Conservation (phyloP, 1,139 yeast species). For the Candida labiduridarum region DNA sequence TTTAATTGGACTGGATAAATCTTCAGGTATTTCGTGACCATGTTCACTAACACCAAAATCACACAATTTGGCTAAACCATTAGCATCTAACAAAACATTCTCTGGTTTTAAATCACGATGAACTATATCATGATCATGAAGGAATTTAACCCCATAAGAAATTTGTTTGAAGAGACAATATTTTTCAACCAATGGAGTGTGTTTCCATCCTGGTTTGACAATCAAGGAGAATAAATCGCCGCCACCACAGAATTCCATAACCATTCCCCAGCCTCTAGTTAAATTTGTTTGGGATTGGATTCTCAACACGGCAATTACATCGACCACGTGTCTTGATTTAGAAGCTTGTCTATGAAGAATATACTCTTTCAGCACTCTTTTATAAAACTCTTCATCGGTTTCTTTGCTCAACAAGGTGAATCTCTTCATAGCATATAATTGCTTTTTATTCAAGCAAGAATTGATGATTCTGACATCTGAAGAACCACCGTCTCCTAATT, state of each 20-base stretch:
- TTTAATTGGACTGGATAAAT: slow-evolving; percentile 51
- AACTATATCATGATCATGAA: slow-evolving; percentile 60
- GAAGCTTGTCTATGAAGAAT: slow-evolving; percentile 57
- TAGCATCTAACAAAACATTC: slow-evolving; percentile 54
- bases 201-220: slow-evolving; percentile 50
- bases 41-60: slow-evolving; percentile 77
- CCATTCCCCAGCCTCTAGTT: slow-evolving; percentile 77
- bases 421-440: slow-evolving; percentile 61
- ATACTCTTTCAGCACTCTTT: slow-evolving; percentile 64
- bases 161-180: slow-evolving; percentile 66
- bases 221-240: slow-evolving; percentile 53
- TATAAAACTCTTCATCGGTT: slow-evolving; percentile 65
- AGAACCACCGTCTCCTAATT: slow-evolving; percentile 74
- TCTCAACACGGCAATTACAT: slow-evolving; percentile 56
- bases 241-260: slow-evolving; percentile 65
- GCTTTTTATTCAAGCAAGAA: slow-evolving; percentile 42
- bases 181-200: slow-evolving; percentile 48
- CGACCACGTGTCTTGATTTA: slow-evolving; percentile 59
- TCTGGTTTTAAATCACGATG: slow-evolving; percentile 73
- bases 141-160: slow-evolving; percentile 50
- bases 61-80: slow-evolving; percentile 68
- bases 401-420: slow-evolving; percentile 64
- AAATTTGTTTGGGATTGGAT: slow-evolving; percentile 57
- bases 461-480: slow-evolving; percentile 61
- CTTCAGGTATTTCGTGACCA: slow-evolving; percentile 60